phyloP scores from a whole-genome alignment of 73 alveolate species.

The Tetrahymena elliotti region DNA sequence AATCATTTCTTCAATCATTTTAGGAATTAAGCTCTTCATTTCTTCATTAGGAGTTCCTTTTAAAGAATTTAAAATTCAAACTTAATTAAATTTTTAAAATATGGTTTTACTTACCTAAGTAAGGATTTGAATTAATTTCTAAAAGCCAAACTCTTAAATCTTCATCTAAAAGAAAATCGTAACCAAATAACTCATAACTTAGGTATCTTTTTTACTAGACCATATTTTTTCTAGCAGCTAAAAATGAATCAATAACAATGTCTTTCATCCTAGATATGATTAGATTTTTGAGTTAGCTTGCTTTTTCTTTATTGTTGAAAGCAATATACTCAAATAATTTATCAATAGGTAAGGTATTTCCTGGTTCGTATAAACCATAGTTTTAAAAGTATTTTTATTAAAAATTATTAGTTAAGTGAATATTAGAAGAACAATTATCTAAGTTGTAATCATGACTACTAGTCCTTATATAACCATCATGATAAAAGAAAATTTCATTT shows the following conservation, averaged over 20 bases:
- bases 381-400: conserved; percentile 65
- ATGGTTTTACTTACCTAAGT: conserved; percentile 42
- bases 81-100: no score
- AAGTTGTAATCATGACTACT: conserved; percentile 58
- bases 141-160: conserved; percentile 82
- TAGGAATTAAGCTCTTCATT: conserved; percentile 65
- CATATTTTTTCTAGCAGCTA: conserved; percentile 53
- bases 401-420: conserved; percentile 85
- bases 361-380: conserved; percentile 79
- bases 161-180: conserved; percentile 84
- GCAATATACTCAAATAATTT: background rate
- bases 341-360: conserved; percentile 59
- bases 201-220: conserved; percentile 60
- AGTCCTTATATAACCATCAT: conserved; percentile 77
- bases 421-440: conserved; percentile 54
- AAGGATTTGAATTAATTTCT: conserved; percentile 86
- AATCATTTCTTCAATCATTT: conserved; percentile 81
- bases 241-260: conserved; percentile 65
- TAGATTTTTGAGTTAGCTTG: background rate
- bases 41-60: conserved; percentile 48
- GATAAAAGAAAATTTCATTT: conserved; percentile 56
- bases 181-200: conserved; percentile 80
- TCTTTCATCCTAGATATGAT: background rate
- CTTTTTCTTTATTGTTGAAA: conserved; percentile 15
- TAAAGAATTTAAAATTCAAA: no score